A percentile compares a stretch with the other conserved stretches of the same genome.
These are phyloP conservation scores for Pneumocystis jirovecii DNA, from an alignment of 1,139 yeast species.

Conservation along the genomic window DNA sequence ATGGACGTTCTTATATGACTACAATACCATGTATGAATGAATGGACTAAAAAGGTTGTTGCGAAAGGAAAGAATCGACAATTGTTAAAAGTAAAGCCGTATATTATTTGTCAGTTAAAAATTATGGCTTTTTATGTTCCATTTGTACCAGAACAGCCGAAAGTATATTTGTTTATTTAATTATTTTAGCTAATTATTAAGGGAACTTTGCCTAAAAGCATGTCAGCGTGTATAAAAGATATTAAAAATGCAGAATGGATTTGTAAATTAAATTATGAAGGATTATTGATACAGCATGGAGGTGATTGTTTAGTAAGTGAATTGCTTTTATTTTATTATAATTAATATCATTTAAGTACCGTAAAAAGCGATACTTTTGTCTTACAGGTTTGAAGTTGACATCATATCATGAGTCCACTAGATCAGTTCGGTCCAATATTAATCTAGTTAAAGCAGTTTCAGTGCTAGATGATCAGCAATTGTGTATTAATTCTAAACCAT, in stretches of 20 bases:
- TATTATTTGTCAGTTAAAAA: slow-evolving; percentile 10
- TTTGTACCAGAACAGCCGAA: slow-evolving; percentile 2
- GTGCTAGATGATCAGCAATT: slow-evolving; percentile 16
- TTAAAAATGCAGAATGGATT: slow-evolving; percentile 14
- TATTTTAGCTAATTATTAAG: slow-evolving; percentile 1
- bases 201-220: slow-evolving; percentile 9
- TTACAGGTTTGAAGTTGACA: slow-evolving; percentile 40
- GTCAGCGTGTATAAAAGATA: slow-evolving; percentile 10
- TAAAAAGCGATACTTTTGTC: slow-evolving; percentile 51
- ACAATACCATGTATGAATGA: slow-evolving; percentile 13
- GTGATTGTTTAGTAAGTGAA: slow-evolving; percentile 38
- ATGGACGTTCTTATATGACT: slow-evolving; percentile 9
- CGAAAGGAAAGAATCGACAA: slow-evolving; percentile 2
- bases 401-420: slow-evolving; percentile 53
- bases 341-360: slow-evolving; percentile 24
- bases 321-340: neutral
- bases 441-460: slow-evolving; percentile 41
- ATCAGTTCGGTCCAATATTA: slow-evolving; percentile 51
- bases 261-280: slow-evolving; percentile 33
- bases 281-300: slow-evolving; percentile 62
- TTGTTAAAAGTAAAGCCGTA: slow-evolving; percentile 6
- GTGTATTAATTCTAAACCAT: slow-evolving; percentile 14
- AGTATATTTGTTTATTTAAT: neutral
- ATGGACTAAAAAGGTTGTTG: slow-evolving; percentile 15
- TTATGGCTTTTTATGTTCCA: slow-evolving; percentile 10